A percentile compares a stretch with the other conserved stretches of the same genome.
Evolutionary conservation across 805 yeast genomes (phyloP).

Genomic region (Candida xiaguanensis): DNA sequence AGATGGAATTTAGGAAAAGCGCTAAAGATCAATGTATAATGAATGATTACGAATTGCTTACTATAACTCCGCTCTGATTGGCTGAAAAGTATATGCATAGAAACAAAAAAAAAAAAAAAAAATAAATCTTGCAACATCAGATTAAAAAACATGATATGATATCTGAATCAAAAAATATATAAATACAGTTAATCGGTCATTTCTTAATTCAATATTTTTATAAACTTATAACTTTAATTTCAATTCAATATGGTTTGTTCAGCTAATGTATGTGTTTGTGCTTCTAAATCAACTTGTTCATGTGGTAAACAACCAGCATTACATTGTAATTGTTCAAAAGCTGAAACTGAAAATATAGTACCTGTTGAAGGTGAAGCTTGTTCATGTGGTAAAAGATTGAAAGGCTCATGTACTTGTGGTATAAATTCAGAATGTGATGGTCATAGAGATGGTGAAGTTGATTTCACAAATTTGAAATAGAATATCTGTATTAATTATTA

Average conservation of each 20-base stretch:
- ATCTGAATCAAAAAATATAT: background rate
- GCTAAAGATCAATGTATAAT: too few species aligned
- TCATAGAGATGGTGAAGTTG: constrained; percentile 54
- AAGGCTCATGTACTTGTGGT: constrained; percentile 55
- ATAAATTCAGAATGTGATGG: constrained; percentile 34
- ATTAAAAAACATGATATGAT: background rate
- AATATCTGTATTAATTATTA: background rate
- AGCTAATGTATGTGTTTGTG: constrained; percentile 52
- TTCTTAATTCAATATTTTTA: background rate
- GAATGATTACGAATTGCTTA: too few species aligned
- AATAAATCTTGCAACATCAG: background rate
- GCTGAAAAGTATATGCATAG: constrained; percentile 2
- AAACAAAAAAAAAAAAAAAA: background rate
- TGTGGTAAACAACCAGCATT: constrained; percentile 60
- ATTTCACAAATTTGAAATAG: constrained; percentile 45
- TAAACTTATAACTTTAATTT: background rate
- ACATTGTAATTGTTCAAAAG: constrained; percentile 51
- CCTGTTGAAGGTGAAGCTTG: constrained; percentile 45
- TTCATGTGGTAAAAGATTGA: constrained; percentile 57
- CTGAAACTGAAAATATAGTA: constrained; percentile 47
- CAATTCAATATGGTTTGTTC: constrained; percentile 26
- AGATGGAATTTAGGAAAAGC: too few species aligned
- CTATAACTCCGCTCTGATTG: constrained; percentile 5
- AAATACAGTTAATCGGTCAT: constrained; percentile 1
- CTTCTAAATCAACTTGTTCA: constrained; percentile 60